Conservation (phyloP, 2,329 filamentous ascomycete genomes). For the Cercospora janseana region DNA sequence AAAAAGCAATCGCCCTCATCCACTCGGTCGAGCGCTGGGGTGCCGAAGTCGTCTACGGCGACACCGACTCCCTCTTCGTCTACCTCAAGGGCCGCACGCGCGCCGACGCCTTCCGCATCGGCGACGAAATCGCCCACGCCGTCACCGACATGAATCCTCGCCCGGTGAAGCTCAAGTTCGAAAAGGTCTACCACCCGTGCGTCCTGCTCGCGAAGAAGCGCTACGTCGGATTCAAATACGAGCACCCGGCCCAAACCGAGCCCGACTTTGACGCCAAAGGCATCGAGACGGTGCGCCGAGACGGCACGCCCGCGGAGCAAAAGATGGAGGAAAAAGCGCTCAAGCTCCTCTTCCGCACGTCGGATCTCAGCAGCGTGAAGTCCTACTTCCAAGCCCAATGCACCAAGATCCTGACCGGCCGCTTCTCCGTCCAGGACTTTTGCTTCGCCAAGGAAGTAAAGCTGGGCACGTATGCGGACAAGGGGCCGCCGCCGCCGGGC, state of each 20-base stretch:
- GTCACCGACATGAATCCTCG: conserved; percentile 87
- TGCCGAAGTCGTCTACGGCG: conserved; percentile 95
- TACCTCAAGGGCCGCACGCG: conserved; percentile 82
- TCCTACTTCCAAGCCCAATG: conserved; percentile 87
- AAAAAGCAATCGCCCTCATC: conserved; percentile 88
- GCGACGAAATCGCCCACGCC: conserved; percentile 82
- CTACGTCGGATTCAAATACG: conserved; percentile 97
- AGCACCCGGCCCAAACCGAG: conserved; percentile 67
- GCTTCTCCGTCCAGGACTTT: conserved; percentile 89
- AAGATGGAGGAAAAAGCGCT: conserved; percentile 94
- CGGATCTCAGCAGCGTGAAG: conserved; percentile 86
- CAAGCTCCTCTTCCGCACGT: conserved; percentile 83
- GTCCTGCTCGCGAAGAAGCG: conserved; percentile 93
- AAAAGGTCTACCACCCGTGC: conserved; percentile 97
- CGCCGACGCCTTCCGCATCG: conserved; percentile 87
- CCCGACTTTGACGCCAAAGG: conserved; percentile 97
- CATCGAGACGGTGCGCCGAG: conserved; percentile 92
- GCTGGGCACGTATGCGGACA: conserved; percentile 81
- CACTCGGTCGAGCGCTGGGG: conserved; percentile 85
- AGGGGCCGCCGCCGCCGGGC: conserved; percentile 76
- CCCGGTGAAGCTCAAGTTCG: conserved; percentile 94
- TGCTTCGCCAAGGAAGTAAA: conserved; percentile 92
- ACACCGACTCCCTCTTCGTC: conserved; percentile 93
- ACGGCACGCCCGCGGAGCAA: conserved; percentile 92
- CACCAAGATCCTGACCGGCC: conserved; percentile 84